A percentile compares a stretch with the other conserved stretches of the same genome.
These are phyloP conservation scores for Phallus indusiatus DNA, from an alignment of 768 basidiomycete species.

Conservation along the genomic window DNA sequence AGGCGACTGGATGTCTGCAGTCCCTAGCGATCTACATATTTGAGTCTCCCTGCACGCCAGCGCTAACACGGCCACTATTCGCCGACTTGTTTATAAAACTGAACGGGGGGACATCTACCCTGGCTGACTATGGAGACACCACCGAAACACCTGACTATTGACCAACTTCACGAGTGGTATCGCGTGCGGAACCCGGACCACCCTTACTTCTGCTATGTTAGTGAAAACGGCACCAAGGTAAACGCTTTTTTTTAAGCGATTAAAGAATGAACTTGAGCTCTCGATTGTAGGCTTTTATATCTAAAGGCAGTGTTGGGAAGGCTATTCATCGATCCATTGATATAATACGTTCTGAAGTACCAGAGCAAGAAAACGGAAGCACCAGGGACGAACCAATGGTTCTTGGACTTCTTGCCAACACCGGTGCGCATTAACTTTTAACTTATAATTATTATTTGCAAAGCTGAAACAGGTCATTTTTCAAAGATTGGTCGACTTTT, in stretches of 20 bases:
- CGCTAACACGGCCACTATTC: too few species aligned
- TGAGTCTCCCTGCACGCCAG: too few species aligned
- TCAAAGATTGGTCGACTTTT: slow-evolving; percentile 22
- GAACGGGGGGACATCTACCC: too few species aligned
- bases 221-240: not conserved
- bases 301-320: not conserved
- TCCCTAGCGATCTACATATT: too few species aligned
- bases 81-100: too few species aligned
- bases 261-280: not conserved
- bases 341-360: not conserved
- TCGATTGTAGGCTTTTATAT: not conserved
- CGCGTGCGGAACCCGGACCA: not conserved
- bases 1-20: too few species aligned
- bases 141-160: not conserved
- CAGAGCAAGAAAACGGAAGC: not conserved
- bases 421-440: not conserved
- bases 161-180: slow-evolving; percentile 6
- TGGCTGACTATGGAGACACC: not conserved
- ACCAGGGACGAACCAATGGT: not conserved
- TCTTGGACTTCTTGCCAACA: slow-evolving; percentile 9
- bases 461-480: not conserved
- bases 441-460: too few species aligned
- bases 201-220: not conserved
- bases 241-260: not conserved
- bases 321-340: not conserved